Conservation (phyloP, 345 rosid species). For the Salix koriyanagi region DNA sequence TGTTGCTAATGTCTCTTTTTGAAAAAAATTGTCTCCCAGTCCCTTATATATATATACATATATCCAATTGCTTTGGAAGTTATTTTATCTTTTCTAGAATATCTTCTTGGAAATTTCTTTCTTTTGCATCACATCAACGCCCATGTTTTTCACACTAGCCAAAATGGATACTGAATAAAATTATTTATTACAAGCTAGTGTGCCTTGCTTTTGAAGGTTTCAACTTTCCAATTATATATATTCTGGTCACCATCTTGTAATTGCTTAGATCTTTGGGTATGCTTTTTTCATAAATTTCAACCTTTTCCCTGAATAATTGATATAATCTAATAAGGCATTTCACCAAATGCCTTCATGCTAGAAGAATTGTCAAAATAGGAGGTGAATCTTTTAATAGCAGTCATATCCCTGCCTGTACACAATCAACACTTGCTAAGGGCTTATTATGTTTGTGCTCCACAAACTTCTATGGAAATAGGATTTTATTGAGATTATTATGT, state of each 20-base stretch:
- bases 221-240: background rate
- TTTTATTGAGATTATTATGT: background rate
- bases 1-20: constrained; percentile 5
- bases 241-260: background rate
- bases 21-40: background rate
- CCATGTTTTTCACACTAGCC: background rate
- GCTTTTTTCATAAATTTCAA: background rate
- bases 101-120: background rate
- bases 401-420: background rate
- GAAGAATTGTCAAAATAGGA: background rate
- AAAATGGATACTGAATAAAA: background rate
- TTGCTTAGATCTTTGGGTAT: background rate
- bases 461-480: background rate
- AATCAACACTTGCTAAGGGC: background rate
- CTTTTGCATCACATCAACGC: background rate
- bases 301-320: background rate
- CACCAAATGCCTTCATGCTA: background rate
- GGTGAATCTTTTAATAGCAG: background rate
- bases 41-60: too few relatives aligned
- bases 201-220: background rate
- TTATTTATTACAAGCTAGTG: background rate
- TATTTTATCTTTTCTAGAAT: background rate
- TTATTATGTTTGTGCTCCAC: background rate
- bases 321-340: background rate
- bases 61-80: background rate